Base-by-base conservation (phyloP, 768 basidiomycete species). In the Sistotremastrum niveocremeum region DNA sequence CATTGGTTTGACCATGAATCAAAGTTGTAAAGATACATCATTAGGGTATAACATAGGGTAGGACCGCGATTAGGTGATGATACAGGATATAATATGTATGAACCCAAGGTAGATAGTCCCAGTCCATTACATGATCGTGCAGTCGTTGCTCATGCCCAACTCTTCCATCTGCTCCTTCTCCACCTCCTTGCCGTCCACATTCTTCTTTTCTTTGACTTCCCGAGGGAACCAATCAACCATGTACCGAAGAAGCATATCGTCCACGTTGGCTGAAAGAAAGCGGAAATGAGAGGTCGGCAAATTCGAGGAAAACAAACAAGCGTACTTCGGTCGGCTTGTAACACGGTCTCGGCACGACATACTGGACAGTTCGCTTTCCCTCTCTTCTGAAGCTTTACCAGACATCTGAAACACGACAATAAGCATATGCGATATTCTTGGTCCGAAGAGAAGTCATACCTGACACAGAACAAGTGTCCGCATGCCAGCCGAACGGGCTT, bases 161-260 rank as follows among this genome's bases (percentile, higher is more conserved):
- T 79, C 81, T 48, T 69, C 62, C 12, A 82, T 57, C 54, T 85
- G 71, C 62, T 94, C 89, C 39, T 70, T 61, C 0, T 74, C 69
- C 0, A 80, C 77, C 59, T 95, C 91, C 41, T 63, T 66, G 59
- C 85, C 79, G 59, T 91, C 90, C 51, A 75, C 70, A 53, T 71
- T 75, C 40, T 77, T 64, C 59, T 95, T 95, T 54, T 70, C 71
- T 48, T 69, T 75, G 10, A 87, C 70, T 58, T 95, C 93, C 9
- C 74, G 57, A 0, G 93, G 89, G 61, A 97, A 97, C 88, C 89
- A 95, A 54, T 84, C 79, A 48, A 81, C 72, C 81, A 95, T 87
- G 54, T 89, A 90, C 52, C 87, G 84, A 40, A 83, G 65, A 40
- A 88, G 58, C 2, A 77, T 84, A 72, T 76, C 77, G 55, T 89